Conservation (phyloP, 176 grass and related monocot genomes). For the Cocos nucifera region DNA sequence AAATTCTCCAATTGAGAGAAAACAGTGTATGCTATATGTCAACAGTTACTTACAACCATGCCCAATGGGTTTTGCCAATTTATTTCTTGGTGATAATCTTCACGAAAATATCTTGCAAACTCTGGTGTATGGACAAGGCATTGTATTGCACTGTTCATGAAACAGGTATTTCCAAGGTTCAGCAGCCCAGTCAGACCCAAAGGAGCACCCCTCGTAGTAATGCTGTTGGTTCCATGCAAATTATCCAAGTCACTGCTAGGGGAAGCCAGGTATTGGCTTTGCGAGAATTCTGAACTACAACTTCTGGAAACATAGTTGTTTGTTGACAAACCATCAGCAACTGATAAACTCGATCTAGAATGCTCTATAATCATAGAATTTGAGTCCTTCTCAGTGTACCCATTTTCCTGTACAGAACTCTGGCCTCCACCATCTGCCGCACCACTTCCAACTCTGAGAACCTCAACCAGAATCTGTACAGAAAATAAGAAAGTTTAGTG, state of each 20-base stretch:
- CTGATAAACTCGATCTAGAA: slow-evolving; percentile 49
- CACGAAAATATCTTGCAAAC: slow-evolving; percentile 90
- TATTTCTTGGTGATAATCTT: slow-evolving; percentile 95
- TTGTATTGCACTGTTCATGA: slow-evolving; percentile 98
- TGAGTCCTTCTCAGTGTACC: slow-evolving; percentile 45
- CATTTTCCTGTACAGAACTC: slow-evolving; percentile 68
- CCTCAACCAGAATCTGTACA: slow-evolving; percentile 84
- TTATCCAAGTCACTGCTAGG: slow-evolving; percentile 51
- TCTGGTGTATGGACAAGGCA: slow-evolving; percentile 98
- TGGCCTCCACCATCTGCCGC: slow-evolving; percentile 53
- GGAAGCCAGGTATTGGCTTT: slow-evolving; percentile 44
- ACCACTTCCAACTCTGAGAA: slow-evolving; percentile 49
- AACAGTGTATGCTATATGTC: neutral
- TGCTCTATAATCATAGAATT: slow-evolving; percentile 47
- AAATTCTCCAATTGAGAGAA: neutral
- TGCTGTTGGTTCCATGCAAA: slow-evolving; percentile 41
- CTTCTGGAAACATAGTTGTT: slow-evolving; percentile 58
- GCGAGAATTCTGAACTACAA: slow-evolving; percentile 44
- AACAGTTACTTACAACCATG: slow-evolving; percentile 73
- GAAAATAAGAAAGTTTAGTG: slow-evolving; percentile 16
- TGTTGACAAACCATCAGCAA: slow-evolving; percentile 50
- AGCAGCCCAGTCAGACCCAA: slow-evolving; percentile 77
- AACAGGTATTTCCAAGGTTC: slow-evolving; percentile 99
- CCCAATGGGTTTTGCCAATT: slow-evolving; percentile 96
- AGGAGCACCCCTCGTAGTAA: slow-evolving; percentile 46